Conservation (phyloP, 2,329 filamentous ascomycete species). For the Orbilia ellipsospora region DNA sequence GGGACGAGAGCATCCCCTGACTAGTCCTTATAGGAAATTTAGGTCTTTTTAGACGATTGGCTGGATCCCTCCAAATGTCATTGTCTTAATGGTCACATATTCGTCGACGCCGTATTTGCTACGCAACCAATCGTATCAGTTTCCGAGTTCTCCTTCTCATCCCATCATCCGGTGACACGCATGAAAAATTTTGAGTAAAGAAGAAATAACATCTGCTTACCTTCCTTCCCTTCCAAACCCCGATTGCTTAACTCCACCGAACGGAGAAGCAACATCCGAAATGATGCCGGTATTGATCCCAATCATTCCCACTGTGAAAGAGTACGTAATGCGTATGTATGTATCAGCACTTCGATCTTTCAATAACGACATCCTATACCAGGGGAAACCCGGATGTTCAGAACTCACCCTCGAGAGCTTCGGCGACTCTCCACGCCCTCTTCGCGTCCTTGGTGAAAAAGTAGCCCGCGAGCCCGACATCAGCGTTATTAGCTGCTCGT, state of each 20-base stretch:
- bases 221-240: constrained; percentile 82
- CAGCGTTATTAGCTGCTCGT: constrained; percentile 78
- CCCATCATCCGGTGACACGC: constrained; percentile 2
- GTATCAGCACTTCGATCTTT: constrained; percentile 22
- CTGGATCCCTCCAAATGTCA: constrained; percentile 63
- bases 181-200: too few species aligned
- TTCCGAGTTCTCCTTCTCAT: background rate
- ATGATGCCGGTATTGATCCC: constrained; percentile 78
- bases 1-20: background rate
- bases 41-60: constrained; percentile 18
- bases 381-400: constrained; percentile 1
- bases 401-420: constrained; percentile 70
- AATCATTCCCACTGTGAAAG: constrained; percentile 78
- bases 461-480: constrained; percentile 92
- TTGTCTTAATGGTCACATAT: constrained; percentile 78
- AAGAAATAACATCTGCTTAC: constrained; percentile 26
- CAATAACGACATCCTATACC: background rate
- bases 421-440: constrained; percentile 72
- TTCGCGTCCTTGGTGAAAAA: constrained; percentile 80
- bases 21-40: too few species aligned
- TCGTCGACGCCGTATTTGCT: constrained; percentile 79
- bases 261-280: constrained; percentile 62
- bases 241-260: constrained; percentile 84
- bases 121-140: constrained; percentile 36
- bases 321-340: too few species aligned